Percentiles rank a stretch among this genome's conserved stretches.
phyloP scores from a whole-genome alignment of 345 rosid genomes.

The Arabis hirsuta region DNA sequence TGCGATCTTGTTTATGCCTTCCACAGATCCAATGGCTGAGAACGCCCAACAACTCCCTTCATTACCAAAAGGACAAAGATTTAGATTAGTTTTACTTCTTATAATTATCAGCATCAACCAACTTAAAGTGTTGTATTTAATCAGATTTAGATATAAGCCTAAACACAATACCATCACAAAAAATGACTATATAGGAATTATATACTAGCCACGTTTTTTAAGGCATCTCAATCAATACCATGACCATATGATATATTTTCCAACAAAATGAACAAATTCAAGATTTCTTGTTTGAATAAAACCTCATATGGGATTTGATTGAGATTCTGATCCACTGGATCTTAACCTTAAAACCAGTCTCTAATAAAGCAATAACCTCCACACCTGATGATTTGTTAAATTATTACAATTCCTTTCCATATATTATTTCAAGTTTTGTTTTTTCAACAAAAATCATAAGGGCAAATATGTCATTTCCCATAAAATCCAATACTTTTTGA shows the following conservation, averaged over 20 bases:
- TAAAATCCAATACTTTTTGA: neutral
- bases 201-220: too few species aligned
- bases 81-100: too few species aligned
- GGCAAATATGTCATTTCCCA: neutral
- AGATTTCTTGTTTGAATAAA: neutral
- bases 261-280: neutral
- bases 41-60: conserved; percentile 97
- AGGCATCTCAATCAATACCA: too few species aligned
- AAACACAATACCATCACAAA: neutral
- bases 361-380: neutral
- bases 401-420: neutral
- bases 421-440: neutral
- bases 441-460: neutral
- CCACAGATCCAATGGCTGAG: conserved; percentile 80
- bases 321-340: too few species aligned
- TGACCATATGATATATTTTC: neutral
- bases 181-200: neutral
- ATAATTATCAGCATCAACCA: too few species aligned
- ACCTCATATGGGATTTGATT: neutral
- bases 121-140: too few species aligned
- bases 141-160: too few species aligned
- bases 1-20: conserved; percentile 77
- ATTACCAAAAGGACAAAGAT: conserved; percentile 2
- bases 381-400: neutral
- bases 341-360: too few species aligned